Conservation (phyloP, 306 rosid genomes). For the Calophaca sinica region DNA sequence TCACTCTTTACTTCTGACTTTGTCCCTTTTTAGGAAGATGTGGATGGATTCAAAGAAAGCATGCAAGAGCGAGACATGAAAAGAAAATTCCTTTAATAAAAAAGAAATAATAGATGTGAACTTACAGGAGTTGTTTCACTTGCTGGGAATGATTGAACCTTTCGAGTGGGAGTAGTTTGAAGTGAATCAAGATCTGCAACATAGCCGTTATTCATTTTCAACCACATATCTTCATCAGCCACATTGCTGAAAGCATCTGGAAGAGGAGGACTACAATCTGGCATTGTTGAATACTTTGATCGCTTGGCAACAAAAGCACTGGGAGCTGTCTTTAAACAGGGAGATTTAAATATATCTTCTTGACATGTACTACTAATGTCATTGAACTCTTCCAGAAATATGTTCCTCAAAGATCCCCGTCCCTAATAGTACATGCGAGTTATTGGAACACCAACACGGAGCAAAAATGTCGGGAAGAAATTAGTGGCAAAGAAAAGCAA, state of each 20-base stretch:
- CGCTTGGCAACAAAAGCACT: constrained; percentile 80
- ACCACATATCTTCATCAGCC: constrained; percentile 92
- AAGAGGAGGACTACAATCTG: constrained; percentile 66
- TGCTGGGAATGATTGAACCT: constrained; percentile 74
- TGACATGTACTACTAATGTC: constrained; percentile 57
- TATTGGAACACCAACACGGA: constrained; percentile 40
- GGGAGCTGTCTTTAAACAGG: constrained; percentile 71
- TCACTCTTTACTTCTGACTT: constrained; percentile 20
- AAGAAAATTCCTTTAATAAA: constrained; percentile 29
- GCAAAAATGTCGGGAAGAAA: constrained; percentile 24
- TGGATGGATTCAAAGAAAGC: constrained; percentile 9
- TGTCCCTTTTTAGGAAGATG: neutral
- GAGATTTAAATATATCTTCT: constrained; percentile 77
- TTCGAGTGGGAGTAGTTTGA: constrained; percentile 77
- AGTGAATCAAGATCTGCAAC: constrained; percentile 85
- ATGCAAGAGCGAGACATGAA: constrained; percentile 30
- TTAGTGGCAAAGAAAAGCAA: constrained; percentile 9
- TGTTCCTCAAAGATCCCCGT: constrained; percentile 59
- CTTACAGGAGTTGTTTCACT: constrained; percentile 70
- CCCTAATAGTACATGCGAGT: constrained; percentile 46
- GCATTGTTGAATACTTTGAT: constrained; percentile 62
- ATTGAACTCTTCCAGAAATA: constrained; percentile 55
- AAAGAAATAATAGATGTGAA: constrained; percentile 38
- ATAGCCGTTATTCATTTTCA: constrained; percentile 89
- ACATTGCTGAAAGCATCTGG: constrained; percentile 79